phyloP scores from a whole-genome alignment of 768 basidiomycete species.

The Candolleomyces aberdarensis region DNA sequence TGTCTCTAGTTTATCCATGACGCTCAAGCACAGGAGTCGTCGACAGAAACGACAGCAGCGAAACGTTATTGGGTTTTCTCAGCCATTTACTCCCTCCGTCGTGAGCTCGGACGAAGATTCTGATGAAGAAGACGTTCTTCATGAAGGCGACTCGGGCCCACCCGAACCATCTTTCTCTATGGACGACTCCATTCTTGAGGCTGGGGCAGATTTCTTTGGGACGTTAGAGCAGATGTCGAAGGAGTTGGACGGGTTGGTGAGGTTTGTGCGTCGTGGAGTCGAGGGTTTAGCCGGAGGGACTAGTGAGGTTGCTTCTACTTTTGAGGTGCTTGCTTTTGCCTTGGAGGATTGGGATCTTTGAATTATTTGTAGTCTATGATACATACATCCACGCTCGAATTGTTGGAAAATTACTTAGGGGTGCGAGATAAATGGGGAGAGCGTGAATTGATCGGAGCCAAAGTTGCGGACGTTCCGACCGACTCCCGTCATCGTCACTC shows the following conservation, averaged over 20 bases:
- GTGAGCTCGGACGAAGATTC: constrained; percentile 48
- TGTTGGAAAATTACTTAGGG: background rate
- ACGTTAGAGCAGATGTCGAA: constrained; percentile 60
- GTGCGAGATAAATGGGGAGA: background rate
- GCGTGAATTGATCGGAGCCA: background rate
- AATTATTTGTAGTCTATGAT: constrained; percentile 7
- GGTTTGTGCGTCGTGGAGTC: constrained; percentile 64
- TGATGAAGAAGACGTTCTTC: constrained; percentile 30
- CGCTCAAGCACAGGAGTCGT: constrained; percentile 59
- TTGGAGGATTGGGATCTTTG: constrained; percentile 76
- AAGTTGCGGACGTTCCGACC: background rate
- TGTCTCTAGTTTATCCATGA: constrained; percentile 47
- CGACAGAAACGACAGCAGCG: constrained; percentile 51
- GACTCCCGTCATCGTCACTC: background rate
- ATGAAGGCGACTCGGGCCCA: background rate
- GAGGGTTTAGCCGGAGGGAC: constrained; percentile 64
- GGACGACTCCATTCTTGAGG: constrained; percentile 32
- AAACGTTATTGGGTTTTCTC: constrained; percentile 62
- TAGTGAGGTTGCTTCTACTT: constrained; percentile 59
- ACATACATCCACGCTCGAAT: background rate
- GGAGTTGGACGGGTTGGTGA: constrained; percentile 69
- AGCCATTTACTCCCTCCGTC: constrained; percentile 29
- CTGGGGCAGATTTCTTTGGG: constrained; percentile 45
- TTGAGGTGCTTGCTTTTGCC: constrained; percentile 70
- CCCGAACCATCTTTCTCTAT: constrained; percentile 29